Evolutionary conservation across 176 grass and related monocot species (phyloP), one percentile per base, ranked within the genome.

Genomic region (Elaeis guineensis): DNA sequence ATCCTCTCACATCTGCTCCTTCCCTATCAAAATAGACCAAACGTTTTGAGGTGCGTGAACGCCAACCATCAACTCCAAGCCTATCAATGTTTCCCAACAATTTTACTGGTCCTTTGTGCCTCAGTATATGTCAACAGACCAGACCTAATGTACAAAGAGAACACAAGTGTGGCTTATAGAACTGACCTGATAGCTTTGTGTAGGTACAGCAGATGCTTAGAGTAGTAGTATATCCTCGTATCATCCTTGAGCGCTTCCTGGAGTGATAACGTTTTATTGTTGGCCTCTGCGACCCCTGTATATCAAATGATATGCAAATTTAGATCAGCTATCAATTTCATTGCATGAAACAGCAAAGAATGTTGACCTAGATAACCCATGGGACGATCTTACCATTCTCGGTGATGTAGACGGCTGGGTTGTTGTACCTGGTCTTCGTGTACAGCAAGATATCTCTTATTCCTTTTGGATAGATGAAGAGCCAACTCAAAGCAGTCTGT

Each of bases 1-100:
- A 85, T 0, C 80, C 89, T 64, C 56, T 81, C 4, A 94, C 81
- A 5, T 84, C 70, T 3, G 63, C 80, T 51, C 85, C 85, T 21
- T 79, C 16, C 77, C 77, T 80, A 50, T 35, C 6, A 62, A 16
- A 18, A 59, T 50, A 55, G 30, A 21, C 20, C n/a, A 49, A 9
- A 50, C 19, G 58, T 8, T 35, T 35, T 44, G 7, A 44, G 35
- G 35, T 0, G 35, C 2, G 1, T 9, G 35, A 44, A 44, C 35
- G 14, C 35, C 35, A 44, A 44, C 9, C 35, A 2, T 12, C 0
- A 44, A 12, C 9, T 2, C 35, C 35, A 44, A 44, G 35, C 11
- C 35, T 44, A 9, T 9, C 8, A 0, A 12, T 3, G 11, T 44
- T 44, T 12, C 35, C 8, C 35, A 44, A 44, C 9, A 44, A 44